Evolutionary conservation across 2,329 filamentous ascomycete species (phyloP), one percentile per base, ranked within the genome.

Genomic region (Exophiala mesophila): DNA sequence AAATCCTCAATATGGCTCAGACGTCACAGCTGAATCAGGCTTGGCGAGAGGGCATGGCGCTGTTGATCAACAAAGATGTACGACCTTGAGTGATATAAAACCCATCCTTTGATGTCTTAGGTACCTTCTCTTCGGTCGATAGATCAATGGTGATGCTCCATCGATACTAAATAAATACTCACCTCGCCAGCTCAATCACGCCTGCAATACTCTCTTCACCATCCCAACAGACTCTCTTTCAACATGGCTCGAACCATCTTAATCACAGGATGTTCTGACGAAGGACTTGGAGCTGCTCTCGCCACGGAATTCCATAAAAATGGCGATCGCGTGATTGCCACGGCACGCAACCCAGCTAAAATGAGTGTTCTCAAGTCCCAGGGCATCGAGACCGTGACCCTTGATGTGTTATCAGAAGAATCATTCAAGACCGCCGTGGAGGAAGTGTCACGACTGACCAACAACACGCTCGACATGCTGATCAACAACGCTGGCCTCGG

Each of bases 271-370:
- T 71, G 73, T 56, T 71, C 67, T 2, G 70, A 74, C 5, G 74
- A 75, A 28, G 73, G 74, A 39, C 79, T 81, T 48, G 78, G 78
- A 19, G 70, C 80, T 54, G 70, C 71, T 12, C 66, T 82, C 10
- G 75, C 76, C 1, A 65, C 68, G 13, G 74, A 79, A 54, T 81
- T 81, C 55, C 67, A 76, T 42, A 60, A 55, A 18, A 49, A 61
- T 61, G 74, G 74, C 37, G 63, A 75, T 44, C 69, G 72, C 17
- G 77, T 82, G 40, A 71, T 81, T 41, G 76, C 74, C 21, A 70
- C 69, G 1, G 62, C 65, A 2, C 65, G 68, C 12, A 56, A 64
- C 33, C 44, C 52, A 0, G 38, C 55, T 10, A 68, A 66, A 39
- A 61, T 65, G 48, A 24, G 41, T 2, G 21, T 38, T 24, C 37